Conservation (phyloP, 495 filamentous ascomycete species). For the Penicillium parvum region DNA sequence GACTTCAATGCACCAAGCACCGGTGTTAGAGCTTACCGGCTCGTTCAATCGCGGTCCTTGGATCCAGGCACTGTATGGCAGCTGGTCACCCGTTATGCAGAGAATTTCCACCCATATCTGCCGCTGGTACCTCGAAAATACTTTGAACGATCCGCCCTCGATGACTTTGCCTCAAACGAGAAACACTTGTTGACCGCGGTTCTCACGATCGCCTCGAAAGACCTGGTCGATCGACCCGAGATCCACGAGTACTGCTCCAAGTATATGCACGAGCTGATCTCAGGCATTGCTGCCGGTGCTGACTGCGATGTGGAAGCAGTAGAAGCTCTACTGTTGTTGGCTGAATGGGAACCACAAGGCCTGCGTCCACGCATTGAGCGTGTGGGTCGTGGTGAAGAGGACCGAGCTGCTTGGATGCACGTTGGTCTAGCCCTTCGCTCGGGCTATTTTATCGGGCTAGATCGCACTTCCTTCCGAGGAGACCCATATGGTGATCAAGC, state of each 20-base stretch:
- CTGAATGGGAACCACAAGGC: constrained; percentile 62
- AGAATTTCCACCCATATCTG: constrained; percentile 59
- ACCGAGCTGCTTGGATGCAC: constrained; percentile 66
- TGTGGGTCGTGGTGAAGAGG: constrained; percentile 61
- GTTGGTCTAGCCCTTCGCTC: constrained; percentile 59
- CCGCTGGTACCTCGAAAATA: constrained; percentile 54
- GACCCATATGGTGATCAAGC: constrained; percentile 44
- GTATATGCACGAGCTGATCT: constrained; percentile 60
- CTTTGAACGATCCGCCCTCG: constrained; percentile 45
- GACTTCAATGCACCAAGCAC: constrained; percentile 26
- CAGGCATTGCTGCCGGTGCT: constrained; percentile 54
- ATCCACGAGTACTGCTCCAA: constrained; percentile 58
- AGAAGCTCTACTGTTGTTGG: constrained; percentile 58
- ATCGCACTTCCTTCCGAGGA: constrained; percentile 52
- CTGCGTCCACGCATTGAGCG: constrained; percentile 46
- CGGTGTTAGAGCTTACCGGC: constrained; percentile 44
- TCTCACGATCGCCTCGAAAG: constrained; percentile 58
- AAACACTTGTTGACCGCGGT: constrained; percentile 59
- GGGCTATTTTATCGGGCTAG: constrained; percentile 60
- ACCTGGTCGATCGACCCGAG: constrained; percentile 51
- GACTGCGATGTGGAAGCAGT: constrained; percentile 60
- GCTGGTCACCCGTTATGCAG: constrained; percentile 48
- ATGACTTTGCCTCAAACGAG: constrained; percentile 49
- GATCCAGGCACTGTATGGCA: constrained; percentile 46
- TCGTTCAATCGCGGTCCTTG: constrained; percentile 48